Conservation (phyloP, 2,329 filamentous ascomycete genomes). For the Capronia americana region DNA sequence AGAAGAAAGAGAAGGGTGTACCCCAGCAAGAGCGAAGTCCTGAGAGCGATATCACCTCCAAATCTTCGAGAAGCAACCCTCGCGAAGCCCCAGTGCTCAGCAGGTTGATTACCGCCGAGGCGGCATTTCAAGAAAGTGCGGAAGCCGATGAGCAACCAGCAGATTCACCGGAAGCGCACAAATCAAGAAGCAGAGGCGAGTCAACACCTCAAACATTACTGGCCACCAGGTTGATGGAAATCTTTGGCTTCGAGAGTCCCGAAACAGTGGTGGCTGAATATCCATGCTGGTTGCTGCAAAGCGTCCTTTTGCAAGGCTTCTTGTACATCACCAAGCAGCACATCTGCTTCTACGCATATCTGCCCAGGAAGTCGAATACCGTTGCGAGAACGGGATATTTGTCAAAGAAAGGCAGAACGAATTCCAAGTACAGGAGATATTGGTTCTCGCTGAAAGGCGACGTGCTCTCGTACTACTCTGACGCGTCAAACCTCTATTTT, state of each 20-base stretch:
- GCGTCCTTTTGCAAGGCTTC: conserved; percentile 88
- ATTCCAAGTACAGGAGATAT: conserved; percentile 84
- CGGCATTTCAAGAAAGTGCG: conserved; percentile 57
- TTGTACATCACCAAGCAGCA: conserved; percentile 94
- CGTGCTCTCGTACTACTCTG: conserved; percentile 85
- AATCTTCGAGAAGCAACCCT: conserved; percentile 42
- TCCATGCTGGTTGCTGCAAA: conserved; percentile 90
- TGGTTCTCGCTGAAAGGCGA: conserved; percentile 95
- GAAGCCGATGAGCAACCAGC: conserved; percentile 27
- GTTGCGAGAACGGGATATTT: conserved; percentile 87
- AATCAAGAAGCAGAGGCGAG: conserved; percentile 45
- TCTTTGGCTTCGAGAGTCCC: conserved; percentile 79
- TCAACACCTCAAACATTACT: conserved; percentile 61
- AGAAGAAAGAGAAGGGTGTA: conserved; percentile 22
- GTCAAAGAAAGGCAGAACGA: conserved; percentile 84
- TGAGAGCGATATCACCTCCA: conserved; percentile 31
- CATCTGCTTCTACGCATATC: conserved; percentile 95
- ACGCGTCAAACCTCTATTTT: conserved; percentile 86
- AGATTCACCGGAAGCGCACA: conserved; percentile 36
- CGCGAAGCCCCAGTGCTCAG: conserved; percentile 75
- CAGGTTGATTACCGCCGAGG: conserved; percentile 75
- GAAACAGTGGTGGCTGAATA: conserved; percentile 92
- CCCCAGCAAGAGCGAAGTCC: conserved; percentile 26
- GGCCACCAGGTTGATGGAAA: conserved; percentile 76
- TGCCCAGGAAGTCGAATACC: conserved; percentile 86